These are phyloP conservation scores for Gossypium arboreum DNA, from an alignment of 345 rosid genomes.

Conservation along the genomic window DNA sequence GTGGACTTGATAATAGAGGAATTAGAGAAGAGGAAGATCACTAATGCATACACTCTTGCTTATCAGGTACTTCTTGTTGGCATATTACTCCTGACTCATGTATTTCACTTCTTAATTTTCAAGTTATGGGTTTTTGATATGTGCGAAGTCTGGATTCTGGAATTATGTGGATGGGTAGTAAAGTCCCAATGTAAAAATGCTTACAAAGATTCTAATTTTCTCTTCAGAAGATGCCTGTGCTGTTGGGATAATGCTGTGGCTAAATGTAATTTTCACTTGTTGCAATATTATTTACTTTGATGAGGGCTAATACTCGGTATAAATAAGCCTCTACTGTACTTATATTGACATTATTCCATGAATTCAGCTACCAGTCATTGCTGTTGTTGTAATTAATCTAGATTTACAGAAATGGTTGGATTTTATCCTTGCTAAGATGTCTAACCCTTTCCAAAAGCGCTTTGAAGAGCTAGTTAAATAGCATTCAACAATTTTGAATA, in stretches of 20 bases:
- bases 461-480: neutral
- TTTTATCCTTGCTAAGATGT: neutral
- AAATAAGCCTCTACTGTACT: neutral
- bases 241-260: neutral
- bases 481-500: neutral
- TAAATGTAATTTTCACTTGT: neutral
- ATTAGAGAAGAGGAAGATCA: slow-evolving; percentile 73
- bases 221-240: neutral
- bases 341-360: neutral
- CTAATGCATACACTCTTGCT: slow-evolving; percentile 78
- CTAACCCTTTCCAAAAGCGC: neutral
- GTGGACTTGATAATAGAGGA: slow-evolving; percentile 95
- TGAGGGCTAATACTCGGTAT: neutral
- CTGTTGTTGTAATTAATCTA: neutral
- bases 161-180: neutral
- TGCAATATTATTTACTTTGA: neutral
- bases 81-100: neutral
- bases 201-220: neutral
- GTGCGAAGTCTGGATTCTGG: neutral
- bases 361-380: neutral
- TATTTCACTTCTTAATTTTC: slow-evolving; percentile 12
- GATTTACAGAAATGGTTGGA: neutral
- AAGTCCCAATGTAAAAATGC: neutral
- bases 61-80: slow-evolving; percentile 62
- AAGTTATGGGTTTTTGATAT: neutral